Evolutionary conservation across 1,284 basidiomycete species (phyloP).

Genomic region (Ganoderma sinense): DNA sequence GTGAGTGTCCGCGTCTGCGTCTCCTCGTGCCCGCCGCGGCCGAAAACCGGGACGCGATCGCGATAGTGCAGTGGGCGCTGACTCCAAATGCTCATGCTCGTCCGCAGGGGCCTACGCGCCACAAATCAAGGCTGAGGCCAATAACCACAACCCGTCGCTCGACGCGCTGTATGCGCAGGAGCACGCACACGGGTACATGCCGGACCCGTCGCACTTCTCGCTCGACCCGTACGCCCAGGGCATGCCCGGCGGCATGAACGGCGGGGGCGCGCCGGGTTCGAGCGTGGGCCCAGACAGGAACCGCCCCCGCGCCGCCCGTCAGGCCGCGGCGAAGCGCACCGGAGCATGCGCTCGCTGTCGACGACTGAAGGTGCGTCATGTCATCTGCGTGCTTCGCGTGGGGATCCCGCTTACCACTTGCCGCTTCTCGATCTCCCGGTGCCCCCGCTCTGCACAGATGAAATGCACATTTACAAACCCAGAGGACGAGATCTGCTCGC

Average conservation of each 20-base stretch:
- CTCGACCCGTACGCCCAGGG: constrained; percentile 21
- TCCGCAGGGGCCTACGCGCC: constrained; percentile 20
- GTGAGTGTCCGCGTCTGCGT: constrained; percentile 17
- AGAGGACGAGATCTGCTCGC: constrained; percentile 34
- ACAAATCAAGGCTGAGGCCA: constrained; percentile 27
- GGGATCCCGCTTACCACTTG: not conserved
- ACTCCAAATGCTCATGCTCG: not conserved
- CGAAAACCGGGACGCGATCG: not conserved
- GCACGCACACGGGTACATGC: constrained; percentile 18
- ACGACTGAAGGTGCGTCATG: constrained; percentile 38
- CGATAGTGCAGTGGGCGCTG: not conserved
- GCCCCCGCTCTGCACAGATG: constrained; percentile 34
- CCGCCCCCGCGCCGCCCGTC: constrained; percentile 20
- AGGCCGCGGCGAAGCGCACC: constrained; percentile 26
- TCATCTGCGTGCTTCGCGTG: not conserved
- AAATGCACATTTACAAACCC: constrained; percentile 41
- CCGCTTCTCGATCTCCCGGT: not conserved
- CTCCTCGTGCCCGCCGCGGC: not conserved
- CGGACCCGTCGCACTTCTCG: constrained; percentile 25
- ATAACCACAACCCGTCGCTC: constrained; percentile 16
- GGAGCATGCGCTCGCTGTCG: constrained; percentile 44
- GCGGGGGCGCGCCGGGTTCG: constrained; percentile 13
- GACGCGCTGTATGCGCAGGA: constrained; percentile 21
- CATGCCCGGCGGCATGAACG: constrained; percentile 11
- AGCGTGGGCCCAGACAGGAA: constrained; percentile 23